Base-by-base conservation (phyloP, 768 basidiomycete species). In the Tulasnella sp. region DNA sequence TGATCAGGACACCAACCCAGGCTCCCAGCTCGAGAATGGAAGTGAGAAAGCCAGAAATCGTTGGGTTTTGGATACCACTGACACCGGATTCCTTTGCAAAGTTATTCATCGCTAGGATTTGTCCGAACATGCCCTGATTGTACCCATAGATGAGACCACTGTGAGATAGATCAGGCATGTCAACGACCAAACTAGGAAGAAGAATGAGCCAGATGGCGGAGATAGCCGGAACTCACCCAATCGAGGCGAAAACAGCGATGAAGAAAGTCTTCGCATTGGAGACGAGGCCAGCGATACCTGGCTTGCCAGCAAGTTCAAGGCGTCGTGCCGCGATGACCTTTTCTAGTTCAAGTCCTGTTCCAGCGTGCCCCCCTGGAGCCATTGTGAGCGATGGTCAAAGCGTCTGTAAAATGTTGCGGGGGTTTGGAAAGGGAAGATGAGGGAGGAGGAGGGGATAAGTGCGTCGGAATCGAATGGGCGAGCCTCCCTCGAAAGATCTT, bases 201-300 rank as follows among this genome's bases (percentile, higher is more conserved):
- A 48, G 18, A 15, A 5, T 44, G 46, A 48, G 46, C 46, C 1
- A 48, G 46, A 48, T 16, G 20, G 18, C 46, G 23, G 20, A 7
- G 23, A 51, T 6, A n/a, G 51, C 23, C 51, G 0, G 1, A 26
- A 94, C 83, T 81, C 92, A 92, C 82, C 93, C 93, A 29, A 93
- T 86, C 18, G 92, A 93, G 3, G 92, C 93, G 81, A 93, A 94
- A 26, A 92, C 87, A 18, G 93, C 89, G 74, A 93, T 89, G 37
- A 87, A 85, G 78, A 93, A 90, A 37, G 92, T 85, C 80, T 86
- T 87, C 70, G 88, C 86, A 82, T 94, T 94, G 79, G 88, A 88
- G 4, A 92, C 85, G 46, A 92, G 85, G 10, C 91, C 91, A 77
- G 87, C 87, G 18, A 67, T 67, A 29, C 61, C 61, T 20, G 61